Evolutionary conservation across 2,329 filamentous ascomycete genomes (phyloP), one percentile per base, ranked within the genome.

Genomic region (Alternaria gansuensis): DNA sequence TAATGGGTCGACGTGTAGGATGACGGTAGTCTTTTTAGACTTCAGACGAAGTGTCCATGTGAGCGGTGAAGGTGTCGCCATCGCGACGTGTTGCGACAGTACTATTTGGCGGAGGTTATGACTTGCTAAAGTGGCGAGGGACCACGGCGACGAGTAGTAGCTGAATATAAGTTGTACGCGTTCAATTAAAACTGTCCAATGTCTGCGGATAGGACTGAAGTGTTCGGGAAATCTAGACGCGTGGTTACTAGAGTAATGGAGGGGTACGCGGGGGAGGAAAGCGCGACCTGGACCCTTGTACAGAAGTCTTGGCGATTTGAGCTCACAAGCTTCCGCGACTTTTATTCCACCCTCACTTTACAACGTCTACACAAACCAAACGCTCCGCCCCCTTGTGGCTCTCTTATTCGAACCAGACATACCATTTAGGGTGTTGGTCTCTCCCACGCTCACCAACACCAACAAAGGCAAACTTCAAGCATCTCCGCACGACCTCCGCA

Each of bases 11-110:
- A 77, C 71, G 70, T 83, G 79, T 0, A 84, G 75, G 40, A 83
- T 68, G 60, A 83, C 68, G 33, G 82, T 83, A 31, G 77, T 80
- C 46, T 77, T 79, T 68, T 77, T 70, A 52, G 78, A 71, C 65
- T 83, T 83, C 66, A 83, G 77, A 57, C 81, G 80, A 29, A 83
- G 75, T 1, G 80, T 82, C 74, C 74, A 77, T 17, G 74, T 73
- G 56, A 62, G 61, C 4, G 75, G 67, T 5, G 66, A 62, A 3
- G 75, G 72, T 3, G 56, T 54, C 3, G 67, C 54, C 66, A 70
- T 73, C n/a, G 37, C 61, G 51, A 28, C 23, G 29, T 29, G 29
- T 48, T 40, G 37, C 3, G 21, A 2, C 2, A 0, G 10, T 40
- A 24, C 21, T 24, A 0, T 40, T 0, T 5, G 10, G 5, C 1